A percentile compares a stretch with the other conserved stretches of the same genome.
These are phyloP conservation scores for Theobroma cacao DNA, from an alignment of 345 rosid species.

Conservation along the genomic window DNA sequence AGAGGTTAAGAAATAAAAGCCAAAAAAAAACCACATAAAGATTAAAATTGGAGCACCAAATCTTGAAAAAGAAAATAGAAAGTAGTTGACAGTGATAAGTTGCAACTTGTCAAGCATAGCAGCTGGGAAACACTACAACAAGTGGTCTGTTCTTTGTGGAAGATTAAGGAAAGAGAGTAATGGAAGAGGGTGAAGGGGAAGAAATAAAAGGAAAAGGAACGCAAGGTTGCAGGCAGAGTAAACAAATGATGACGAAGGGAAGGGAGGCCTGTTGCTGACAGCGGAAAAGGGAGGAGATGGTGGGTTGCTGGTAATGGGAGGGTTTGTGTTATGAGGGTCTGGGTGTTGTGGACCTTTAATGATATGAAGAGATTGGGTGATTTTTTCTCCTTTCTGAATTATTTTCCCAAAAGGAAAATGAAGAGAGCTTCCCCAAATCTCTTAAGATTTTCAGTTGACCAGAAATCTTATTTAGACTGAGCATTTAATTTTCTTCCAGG, in stretches of 20 bases:
- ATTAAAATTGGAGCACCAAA: neutral
- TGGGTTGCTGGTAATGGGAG: neutral
- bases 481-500: neutral
- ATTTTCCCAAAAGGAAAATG: neutral
- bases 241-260: neutral
- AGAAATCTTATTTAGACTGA: too few relatives aligned
- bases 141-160: neutral
- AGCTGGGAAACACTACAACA: neutral
- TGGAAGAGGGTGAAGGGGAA: neutral
- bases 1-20: neutral
- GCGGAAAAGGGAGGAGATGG: neutral
- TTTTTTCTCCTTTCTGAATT: neutral
- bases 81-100: neutral
- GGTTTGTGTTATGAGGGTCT: neutral
- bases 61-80: neutral
- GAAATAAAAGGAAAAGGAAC: neutral
- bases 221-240: neutral
- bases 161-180: neutral
- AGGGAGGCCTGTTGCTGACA: neutral
- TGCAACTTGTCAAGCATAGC: neutral
- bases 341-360: neutral
- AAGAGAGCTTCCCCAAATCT: neutral
- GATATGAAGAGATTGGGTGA: neutral
- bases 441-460: neutral
- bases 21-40: neutral